These are phyloP conservation scores for Tetratostichococcus sp. DNA, from an alignment of 139 green algal genomes.

Conservation along the genomic window DNA sequence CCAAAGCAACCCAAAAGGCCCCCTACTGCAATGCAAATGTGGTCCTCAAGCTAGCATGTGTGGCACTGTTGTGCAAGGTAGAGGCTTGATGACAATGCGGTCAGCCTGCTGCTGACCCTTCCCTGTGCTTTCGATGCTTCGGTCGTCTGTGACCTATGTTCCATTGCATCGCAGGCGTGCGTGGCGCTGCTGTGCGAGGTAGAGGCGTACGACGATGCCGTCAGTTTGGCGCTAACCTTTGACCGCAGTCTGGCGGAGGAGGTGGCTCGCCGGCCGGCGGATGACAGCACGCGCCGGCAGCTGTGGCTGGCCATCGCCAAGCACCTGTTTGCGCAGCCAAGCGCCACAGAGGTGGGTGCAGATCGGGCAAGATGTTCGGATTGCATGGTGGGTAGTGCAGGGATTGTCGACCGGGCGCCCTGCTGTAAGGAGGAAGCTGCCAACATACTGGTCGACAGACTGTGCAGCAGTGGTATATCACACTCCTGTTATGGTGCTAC, in stretches of 20 bases:
- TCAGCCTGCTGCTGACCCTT: background rate
- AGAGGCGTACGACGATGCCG: slow-evolving; percentile 74
- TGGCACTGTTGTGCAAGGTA: no score
- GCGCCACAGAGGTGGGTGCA: background rate
- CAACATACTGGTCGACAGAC: no score
- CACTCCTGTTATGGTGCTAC: no score
- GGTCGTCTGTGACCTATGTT: slow-evolving; percentile 12
- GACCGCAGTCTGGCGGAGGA: slow-evolving; percentile 75
- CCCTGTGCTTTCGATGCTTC: background rate
- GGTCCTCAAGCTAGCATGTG: no score
- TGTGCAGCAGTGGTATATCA: no score
- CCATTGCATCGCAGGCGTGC: slow-evolving; percentile 38
- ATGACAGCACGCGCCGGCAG: slow-evolving; percentile 63
- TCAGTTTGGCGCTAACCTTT: slow-evolving; percentile 65
- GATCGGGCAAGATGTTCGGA: background rate
- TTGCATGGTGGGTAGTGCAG: no score
- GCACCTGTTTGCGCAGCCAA: slow-evolving; percentile 71
- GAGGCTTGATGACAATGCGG: no score
- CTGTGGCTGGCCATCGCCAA: slow-evolving; percentile 87
- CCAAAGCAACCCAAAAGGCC: no score
- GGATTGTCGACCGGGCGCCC: no score
- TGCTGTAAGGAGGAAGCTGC: no score
- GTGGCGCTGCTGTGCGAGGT: slow-evolving; percentile 79
- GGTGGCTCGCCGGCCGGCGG: slow-evolving; percentile 57
- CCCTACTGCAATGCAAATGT: no score